phyloP scores from a whole-genome alignment of 352 stramenopile species.

The Globisporangium paddicum region DNA sequence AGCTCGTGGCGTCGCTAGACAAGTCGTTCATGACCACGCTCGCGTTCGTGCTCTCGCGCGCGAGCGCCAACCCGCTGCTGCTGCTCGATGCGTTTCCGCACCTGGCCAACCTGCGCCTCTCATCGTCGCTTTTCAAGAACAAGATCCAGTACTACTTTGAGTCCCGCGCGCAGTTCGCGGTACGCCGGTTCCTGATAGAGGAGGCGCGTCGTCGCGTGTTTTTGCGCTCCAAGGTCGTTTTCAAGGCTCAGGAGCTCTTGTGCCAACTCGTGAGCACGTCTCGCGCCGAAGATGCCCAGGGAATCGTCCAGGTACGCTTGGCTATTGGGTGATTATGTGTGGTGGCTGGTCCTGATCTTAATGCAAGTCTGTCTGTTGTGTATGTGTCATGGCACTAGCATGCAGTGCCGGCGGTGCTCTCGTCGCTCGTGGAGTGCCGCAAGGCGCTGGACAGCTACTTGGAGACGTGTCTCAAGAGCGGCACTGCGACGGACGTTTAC shows the following conservation, averaged over 20 bases:
- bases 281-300: constrained; percentile 53
- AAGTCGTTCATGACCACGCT: constrained; percentile 30
- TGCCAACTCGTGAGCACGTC: constrained; percentile 55
- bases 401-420: constrained; percentile 55
- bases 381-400: constrained; percentile 31
- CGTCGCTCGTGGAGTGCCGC: constrained; percentile 66
- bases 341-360: not conserved
- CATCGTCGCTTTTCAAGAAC: constrained; percentile 37
- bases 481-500: constrained; percentile 50
- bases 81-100: constrained; percentile 47
- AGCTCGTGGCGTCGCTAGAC: constrained; percentile 22
- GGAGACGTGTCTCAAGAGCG: constrained; percentile 67
- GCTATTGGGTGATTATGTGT: not conserved
- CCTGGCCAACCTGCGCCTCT: constrained; percentile 43
- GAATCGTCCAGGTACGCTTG: constrained; percentile 58
- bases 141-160: constrained; percentile 39
- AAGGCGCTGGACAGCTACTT: constrained; percentile 58
- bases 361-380: not conserved
- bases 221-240: constrained; percentile 32
- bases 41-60: constrained; percentile 28
- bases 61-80: constrained; percentile 33
- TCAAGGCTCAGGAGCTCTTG: constrained; percentile 40
- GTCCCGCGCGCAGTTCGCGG: constrained; percentile 51
- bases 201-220: constrained; percentile 50
- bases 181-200: constrained; percentile 49